Evolutionary conservation across 169 alveolate genomes (phyloP).

Genomic region (Plasmodium gonderi): DNA sequence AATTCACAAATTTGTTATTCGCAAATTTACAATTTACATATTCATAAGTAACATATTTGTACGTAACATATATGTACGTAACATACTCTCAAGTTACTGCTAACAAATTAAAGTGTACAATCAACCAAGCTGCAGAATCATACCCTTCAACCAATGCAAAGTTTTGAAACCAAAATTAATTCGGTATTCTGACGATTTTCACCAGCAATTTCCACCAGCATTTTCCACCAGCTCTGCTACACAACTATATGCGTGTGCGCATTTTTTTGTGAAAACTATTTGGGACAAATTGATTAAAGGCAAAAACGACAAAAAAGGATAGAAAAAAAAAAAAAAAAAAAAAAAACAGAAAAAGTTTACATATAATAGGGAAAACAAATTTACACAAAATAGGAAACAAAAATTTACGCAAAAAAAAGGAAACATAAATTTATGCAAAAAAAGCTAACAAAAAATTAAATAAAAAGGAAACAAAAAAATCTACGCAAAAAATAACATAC

Average conservation of each 20-base stretch:
- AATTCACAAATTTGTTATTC: neutral
- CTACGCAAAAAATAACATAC: neutral
- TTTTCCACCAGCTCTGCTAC: neutral
- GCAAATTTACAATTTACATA: neutral
- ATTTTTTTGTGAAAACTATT: neutral
- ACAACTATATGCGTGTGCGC: neutral
- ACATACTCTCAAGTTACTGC: too few relatives aligned
- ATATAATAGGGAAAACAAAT: neutral
- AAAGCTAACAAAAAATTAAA: neutral
- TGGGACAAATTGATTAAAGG: neutral
- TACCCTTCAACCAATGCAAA: neutral
- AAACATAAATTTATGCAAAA: neutral
- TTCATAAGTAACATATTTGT: too few relatives aligned
- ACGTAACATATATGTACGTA: too few relatives aligned
- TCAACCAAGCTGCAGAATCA: neutral
- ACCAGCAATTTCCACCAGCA: neutral
- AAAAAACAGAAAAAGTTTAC: neutral
- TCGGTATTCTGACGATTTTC: neutral
- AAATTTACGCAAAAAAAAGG: neutral
- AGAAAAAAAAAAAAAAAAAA: slow-evolving; percentile 1
- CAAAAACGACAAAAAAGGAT: neutral
- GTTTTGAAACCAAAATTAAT: neutral
- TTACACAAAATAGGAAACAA: neutral
- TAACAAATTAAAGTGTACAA: neutral
- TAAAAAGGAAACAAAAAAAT: neutral